Conservation (phyloP, 1,284 basidiomycete species). For the Ceratobasidium papillatum region DNA sequence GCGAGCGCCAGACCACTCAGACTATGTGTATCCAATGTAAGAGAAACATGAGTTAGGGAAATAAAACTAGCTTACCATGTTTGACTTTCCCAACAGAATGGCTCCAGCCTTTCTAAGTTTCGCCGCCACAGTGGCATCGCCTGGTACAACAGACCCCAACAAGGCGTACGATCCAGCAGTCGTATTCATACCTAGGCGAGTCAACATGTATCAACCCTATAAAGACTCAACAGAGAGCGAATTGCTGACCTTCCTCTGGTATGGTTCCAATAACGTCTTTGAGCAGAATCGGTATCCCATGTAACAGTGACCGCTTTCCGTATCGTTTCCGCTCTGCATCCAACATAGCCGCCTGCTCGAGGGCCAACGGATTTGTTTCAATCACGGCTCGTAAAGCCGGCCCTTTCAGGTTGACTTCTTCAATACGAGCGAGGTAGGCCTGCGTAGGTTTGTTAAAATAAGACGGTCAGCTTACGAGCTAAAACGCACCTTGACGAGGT, state of each 20-base stretch:
- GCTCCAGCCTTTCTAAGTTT: slow-evolving; percentile 70
- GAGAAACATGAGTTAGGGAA: not conserved
- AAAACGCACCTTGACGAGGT: slow-evolving; percentile 65
- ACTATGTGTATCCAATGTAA: slow-evolving; percentile 45
- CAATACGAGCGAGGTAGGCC: slow-evolving; percentile 75
- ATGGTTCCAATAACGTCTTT: slow-evolving; percentile 76
- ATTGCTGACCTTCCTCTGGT: slow-evolving; percentile 59
- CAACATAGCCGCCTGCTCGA: slow-evolving; percentile 62
- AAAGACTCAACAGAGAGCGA: no score
- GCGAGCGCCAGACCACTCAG: slow-evolving; percentile 68
- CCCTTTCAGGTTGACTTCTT: slow-evolving; percentile 73
- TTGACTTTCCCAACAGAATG: slow-evolving; percentile 66
- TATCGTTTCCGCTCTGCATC: slow-evolving; percentile 62
- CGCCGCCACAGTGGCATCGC: slow-evolving; percentile 68
- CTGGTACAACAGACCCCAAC: slow-evolving; percentile 64
- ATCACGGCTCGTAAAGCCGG: slow-evolving; percentile 68
- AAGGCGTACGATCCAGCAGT: slow-evolving; percentile 67
- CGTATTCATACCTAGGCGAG: slow-evolving; percentile 66
- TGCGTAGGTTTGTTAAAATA: slow-evolving; percentile 45
- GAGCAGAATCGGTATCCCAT: slow-evolving; percentile 74
- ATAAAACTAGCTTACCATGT: slow-evolving; percentile 50
- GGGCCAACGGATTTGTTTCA: slow-evolving; percentile 68
- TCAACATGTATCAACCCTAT: not conserved
- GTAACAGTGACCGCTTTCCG: slow-evolving; percentile 64
- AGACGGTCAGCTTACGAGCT: not conserved